Evolutionary conservation across 108 stramenopile species (phyloP), one percentile per base, ranked within the genome.

Genomic region (Mediolabrus comicus): DNA sequence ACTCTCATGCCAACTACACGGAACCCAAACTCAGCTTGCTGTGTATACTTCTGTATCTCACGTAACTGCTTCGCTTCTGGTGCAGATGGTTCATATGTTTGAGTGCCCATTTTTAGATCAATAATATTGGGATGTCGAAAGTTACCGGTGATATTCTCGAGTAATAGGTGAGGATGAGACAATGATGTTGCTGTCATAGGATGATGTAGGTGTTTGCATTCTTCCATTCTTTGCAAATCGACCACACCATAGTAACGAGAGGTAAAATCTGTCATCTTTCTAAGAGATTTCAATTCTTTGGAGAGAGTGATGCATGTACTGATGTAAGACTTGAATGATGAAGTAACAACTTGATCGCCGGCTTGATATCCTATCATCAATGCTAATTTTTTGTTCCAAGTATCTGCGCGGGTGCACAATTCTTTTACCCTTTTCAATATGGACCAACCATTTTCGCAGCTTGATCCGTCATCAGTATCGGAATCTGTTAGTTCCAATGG

Each of bases 71-170:
- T 95, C 25, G 85, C 83, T 12, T 59, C 22, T 5, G 86, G 59
- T 19, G 88, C 87, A 53, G 85, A 65, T 14, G 92, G 94, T 63
- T 95, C 94, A 53, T 80, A 95, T 0, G 92, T 82, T 72, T 88
- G 86, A 11, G 79, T 81, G 16, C 94, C 94, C 80, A 95, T 90
- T 77, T 95, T 95, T 32, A 95, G 54, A 65, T 95, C 94, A 58
- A 95, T 82, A 11, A 92, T 82, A 64, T 87, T 90, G 3, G 94
- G 90, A 39, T 85, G 71, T 25, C 39, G 28, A 62, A 85, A 92
- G 38, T 65, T 68, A 27, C 39, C 27, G 11, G 89, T 88, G 5
- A 88, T 29, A 49, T 92, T 82, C 22, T 71, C 61, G n/a, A 95
- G 67, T 6, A 92, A 41, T 3, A 94, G 63, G 65, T 90, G 74